Conservation (phyloP, 495 filamentous ascomycete genomes). For the Aspergillus biplanus region DNA sequence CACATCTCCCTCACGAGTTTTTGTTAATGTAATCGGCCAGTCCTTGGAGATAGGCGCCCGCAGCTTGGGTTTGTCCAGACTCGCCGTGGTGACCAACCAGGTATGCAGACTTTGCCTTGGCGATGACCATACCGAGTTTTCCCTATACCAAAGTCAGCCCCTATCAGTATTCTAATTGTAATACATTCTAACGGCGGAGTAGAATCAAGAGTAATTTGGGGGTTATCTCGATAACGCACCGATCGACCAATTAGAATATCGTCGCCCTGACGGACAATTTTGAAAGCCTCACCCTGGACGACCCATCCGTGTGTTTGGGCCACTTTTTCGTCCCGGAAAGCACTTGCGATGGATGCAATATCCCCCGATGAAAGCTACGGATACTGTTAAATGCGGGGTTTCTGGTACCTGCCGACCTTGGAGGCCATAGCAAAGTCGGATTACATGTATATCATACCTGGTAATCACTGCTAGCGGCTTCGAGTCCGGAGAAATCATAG, state of each 20-base stretch:
- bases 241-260: slow-evolving; percentile 83
- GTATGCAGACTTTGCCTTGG: slow-evolving; percentile 84
- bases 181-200: no score
- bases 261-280: slow-evolving; percentile 73
- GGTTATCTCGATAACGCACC: slow-evolving; percentile 45
- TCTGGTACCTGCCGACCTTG: slow-evolving; percentile 9
- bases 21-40: slow-evolving; percentile 49
- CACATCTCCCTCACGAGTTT: slow-evolving; percentile 20
- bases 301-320: slow-evolving; percentile 61
- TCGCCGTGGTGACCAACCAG: slow-evolving; percentile 85
- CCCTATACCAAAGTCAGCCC: slow-evolving; percentile 54
- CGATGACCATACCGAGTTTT: slow-evolving; percentile 75
- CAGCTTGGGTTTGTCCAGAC: slow-evolving; percentile 56
- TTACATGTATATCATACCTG: slow-evolving; percentile 57
- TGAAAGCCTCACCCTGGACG: slow-evolving; percentile 71
- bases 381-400: slow-evolving; percentile 15
- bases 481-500: slow-evolving; percentile 76
- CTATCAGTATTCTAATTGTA: slow-evolving; percentile 12
- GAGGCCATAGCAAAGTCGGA: background rate
- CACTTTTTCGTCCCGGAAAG: slow-evolving; percentile 35
- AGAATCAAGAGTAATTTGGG: no score
- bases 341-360: slow-evolving; percentile 25
- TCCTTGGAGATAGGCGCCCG: slow-evolving; percentile 44
- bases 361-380: background rate
- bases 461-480: slow-evolving; percentile 76